phyloP scores from a whole-genome alignment of 2,329 filamentous ascomycete species.

The Aspergillus ruber region DNA sequence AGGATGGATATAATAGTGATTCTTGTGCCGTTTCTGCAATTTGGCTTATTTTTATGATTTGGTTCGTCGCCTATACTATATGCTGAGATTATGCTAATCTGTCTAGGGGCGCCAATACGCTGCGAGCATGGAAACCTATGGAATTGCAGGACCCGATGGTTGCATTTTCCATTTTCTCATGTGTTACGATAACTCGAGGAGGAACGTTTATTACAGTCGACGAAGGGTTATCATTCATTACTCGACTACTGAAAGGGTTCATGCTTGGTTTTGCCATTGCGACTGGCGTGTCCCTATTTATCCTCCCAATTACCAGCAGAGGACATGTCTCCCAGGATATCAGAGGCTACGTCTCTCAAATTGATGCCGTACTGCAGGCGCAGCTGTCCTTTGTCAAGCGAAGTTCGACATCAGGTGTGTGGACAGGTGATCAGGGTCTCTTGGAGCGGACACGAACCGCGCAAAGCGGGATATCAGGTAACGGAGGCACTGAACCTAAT shows the following conservation, averaged over 20 bases:
- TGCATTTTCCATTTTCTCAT: constrained; percentile 60
- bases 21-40: constrained; percentile 62
- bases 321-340: constrained; percentile 57
- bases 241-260: constrained; percentile 54
- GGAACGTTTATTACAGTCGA: constrained; percentile 41
- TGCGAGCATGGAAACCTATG: constrained; percentile 57
- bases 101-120: constrained; percentile 48
- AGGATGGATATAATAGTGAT: constrained; percentile 56
- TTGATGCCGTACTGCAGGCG: constrained; percentile 52
- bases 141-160: constrained; percentile 61
- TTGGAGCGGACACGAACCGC: constrained; percentile 15
- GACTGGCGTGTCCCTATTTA: constrained; percentile 55
- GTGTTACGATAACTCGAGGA: constrained; percentile 52
- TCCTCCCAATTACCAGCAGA: constrained; percentile 61
- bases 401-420: constrained; percentile 5
- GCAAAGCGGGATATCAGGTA: constrained; percentile 6
- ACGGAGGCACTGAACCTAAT: constrained; percentile 5
- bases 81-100: neutral
- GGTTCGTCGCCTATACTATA: constrained; percentile 25
- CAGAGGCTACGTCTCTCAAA: constrained; percentile 42
- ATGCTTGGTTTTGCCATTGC: constrained; percentile 60
- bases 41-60: constrained; percentile 66
- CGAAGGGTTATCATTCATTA: constrained; percentile 30
- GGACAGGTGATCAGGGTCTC: constrained; percentile 7
- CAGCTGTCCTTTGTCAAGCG: constrained; percentile 56